phyloP scores from a whole-genome alignment of 371 early-diverging fungal genomes.

The Mucor plumbeus region DNA sequence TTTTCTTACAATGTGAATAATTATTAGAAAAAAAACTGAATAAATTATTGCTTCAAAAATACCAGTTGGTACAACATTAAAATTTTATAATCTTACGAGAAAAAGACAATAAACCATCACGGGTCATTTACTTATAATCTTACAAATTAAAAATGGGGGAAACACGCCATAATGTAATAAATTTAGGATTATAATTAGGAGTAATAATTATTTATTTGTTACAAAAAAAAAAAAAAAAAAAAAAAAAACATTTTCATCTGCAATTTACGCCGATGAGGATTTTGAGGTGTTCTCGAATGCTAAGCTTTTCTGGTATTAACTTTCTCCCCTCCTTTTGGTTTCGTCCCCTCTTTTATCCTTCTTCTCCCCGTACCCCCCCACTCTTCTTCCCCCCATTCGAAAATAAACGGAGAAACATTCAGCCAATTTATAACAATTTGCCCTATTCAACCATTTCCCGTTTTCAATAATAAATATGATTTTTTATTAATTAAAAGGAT shows the following conservation, averaged over 20 bases:
- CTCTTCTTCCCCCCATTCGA: not conserved
- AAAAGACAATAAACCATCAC: not conserved
- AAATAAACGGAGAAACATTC: constrained; percentile 1
- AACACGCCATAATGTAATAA: not conserved
- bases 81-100: not conserved
- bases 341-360: not conserved
- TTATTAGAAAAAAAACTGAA: no score
- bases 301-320: no score
- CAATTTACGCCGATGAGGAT: not conserved
- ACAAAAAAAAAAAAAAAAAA: no score
- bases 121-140: not conserved
- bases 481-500: not conserved
- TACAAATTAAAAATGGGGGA: not conserved
- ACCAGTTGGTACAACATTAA: not conserved
- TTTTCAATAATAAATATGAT: not conserved
- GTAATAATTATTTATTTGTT: not conserved
- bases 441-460: not conserved
- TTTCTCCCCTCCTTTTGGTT: not conserved
- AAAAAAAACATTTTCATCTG: not conserved
- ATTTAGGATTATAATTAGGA: not conserved
- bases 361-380: no score
- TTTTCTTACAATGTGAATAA: not conserved
- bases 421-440: not conserved
- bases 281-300: not conserved
- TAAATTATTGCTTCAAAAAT: not conserved